Base-by-base conservation (phyloP, 495 filamentous ascomycete species). In the Aspergillus conjunctus region DNA sequence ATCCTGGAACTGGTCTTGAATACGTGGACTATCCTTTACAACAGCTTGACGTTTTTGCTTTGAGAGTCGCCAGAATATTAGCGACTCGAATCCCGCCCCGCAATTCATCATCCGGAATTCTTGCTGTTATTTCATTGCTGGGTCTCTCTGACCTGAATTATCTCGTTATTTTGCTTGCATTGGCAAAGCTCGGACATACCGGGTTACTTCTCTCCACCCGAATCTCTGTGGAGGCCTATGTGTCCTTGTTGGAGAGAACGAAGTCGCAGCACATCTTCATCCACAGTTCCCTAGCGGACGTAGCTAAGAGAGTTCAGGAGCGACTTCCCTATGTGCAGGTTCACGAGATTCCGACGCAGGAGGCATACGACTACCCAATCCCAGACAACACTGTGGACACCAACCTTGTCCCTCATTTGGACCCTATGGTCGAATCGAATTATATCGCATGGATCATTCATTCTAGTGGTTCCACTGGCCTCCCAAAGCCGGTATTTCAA, bases 401-500 rank as follows among this genome's bases (percentile, higher is more conserved):
- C 6, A 65, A 66, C 33, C 54, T 68, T 20, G 30, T 52, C 2
- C 58, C 62, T 5, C 54, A 61, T 33, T 51, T 72, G 14, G 68
- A 72, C 15, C 58, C 62, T 7, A 54, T 31, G 2, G 30, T 30
- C 10, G 70, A 72, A 52, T 46, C 58, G 17, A 68, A 74, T 32
- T 75, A 80, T 59, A 64, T 73, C 26, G 69, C 74, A 7, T 75
- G 80, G 69, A 85, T 86, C 17, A 66, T 81, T 50, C 85, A 86
- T 66, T 85, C 82, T 0, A 84, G 81, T 43, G 83, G 84, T 4
- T 83, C 80, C 6, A 87, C 83, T 5, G 83, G 84, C 2, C 73
- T 84, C n/a, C 84, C 84, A 3, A 86, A 87, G 60, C 80, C 83
- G 1, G 75, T 82, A 1, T 69, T 69, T 54, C 65, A 77, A 0